Evolutionary conservation across 164 flowering plant species (phyloP), one percentile per base, ranked within the genome.

Genomic region (Tetracentron sinense): DNA sequence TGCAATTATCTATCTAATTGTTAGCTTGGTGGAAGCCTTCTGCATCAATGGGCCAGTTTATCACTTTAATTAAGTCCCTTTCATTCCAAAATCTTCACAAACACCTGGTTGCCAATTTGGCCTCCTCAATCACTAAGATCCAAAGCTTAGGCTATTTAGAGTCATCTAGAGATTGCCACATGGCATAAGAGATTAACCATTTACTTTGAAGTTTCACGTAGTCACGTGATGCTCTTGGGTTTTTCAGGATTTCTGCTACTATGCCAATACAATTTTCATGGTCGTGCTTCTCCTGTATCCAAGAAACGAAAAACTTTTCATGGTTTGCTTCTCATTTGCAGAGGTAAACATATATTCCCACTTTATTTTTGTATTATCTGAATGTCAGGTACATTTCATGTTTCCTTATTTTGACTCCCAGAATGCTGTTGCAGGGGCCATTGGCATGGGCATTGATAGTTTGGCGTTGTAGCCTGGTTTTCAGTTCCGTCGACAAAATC

Each of bases 381-480:
- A 31, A 33, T 64, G 56, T 19, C 22, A 14, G 20, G 14, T 22
- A 46, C 25, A 42, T 28, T 7, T 44, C 64, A n/a, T 49, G 42
- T 62, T 23, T 38, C 46, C 33, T 22, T 25, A 22, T 52, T 57
- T 31, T 71, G 50, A 29, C 50, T 61, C 14, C 47, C 25, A 54
- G 22, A 29, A 17, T 62, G 44, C 20, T 67, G 33, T 47, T 73
- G 75, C 75, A 95, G 99, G 99, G 99, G 56, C 99, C 99, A 35
- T 70, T 92, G 63, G 98, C 96, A 17, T 95, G 99, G 99, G 97
- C 96, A 46, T 62, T 91, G 63, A 91, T 89, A 67, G 94, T 91
- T 56, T 95, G 99, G 99, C 88, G 97, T 25, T 91, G 97, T 74
- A 95, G 99, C 82, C 83, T 95, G 79, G 97, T 95, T 53, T 95